A percentile compares a stretch with the other conserved stretches of the same genome.
phyloP scores from a whole-genome alignment of 2,329 filamentous ascomycete species.

The Didymella glomerata region DNA sequence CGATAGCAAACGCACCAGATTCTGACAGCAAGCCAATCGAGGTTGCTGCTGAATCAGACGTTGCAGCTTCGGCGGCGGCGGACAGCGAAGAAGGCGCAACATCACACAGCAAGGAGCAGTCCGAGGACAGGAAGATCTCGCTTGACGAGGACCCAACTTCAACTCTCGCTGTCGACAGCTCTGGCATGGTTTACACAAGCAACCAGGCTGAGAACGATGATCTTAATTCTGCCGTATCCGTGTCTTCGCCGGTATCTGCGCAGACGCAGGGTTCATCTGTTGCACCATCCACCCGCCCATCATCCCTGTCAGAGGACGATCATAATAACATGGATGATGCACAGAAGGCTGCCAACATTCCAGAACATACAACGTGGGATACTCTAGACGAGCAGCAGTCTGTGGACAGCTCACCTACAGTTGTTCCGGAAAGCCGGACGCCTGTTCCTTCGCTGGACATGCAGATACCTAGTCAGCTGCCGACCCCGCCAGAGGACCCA shows the following conservation, averaged over 20 bases:
- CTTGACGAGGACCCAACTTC: slow-evolving; percentile 27
- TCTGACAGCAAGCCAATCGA: slow-evolving; percentile 10
- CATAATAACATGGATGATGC: slow-evolving; percentile 29
- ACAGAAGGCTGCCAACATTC: slow-evolving; percentile 26
- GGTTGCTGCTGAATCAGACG: background rate
- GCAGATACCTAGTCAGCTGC: slow-evolving; percentile 23
- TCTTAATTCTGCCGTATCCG: slow-evolving; percentile 45
- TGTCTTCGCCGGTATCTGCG: slow-evolving; percentile 50
- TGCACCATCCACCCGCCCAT: slow-evolving; percentile 50
- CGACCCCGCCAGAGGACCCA: slow-evolving; percentile 24
- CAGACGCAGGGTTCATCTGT: slow-evolving; percentile 50
- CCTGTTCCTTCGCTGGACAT: slow-evolving; percentile 37
- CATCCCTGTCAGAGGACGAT: slow-evolving; percentile 52
- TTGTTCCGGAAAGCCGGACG: slow-evolving; percentile 44
- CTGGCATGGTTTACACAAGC: slow-evolving; percentile 62
- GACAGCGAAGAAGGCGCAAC: slow-evolving; percentile 6
- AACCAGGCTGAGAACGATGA: slow-evolving; percentile 47
- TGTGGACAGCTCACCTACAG: slow-evolving; percentile 46
- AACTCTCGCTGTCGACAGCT: slow-evolving; percentile 53
- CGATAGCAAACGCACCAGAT: slow-evolving; percentile 12
- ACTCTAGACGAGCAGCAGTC: slow-evolving; percentile 44
- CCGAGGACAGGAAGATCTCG: slow-evolving; percentile 26
- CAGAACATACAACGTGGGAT: slow-evolving; percentile 27
- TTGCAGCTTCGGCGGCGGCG: slow-evolving; percentile 6
- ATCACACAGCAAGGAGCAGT: slow-evolving; percentile 17